Evolutionary conservation across 495 filamentous ascomycete genomes (phyloP), one percentile per base, ranked within the genome.

Genomic region (Penicillium canariense): DNA sequence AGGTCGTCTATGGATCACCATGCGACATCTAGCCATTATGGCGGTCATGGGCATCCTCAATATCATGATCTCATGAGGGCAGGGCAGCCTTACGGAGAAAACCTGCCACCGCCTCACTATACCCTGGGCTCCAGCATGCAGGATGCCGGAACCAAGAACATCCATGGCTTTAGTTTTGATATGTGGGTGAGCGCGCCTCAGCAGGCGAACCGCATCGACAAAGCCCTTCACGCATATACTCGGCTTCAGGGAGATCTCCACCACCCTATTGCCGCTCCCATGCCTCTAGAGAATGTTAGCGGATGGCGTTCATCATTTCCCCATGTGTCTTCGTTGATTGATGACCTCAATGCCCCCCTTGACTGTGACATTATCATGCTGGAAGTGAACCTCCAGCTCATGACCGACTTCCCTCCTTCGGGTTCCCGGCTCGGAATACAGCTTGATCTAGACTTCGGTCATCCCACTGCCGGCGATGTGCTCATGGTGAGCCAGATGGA

Each of bases 121-220:
- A 70, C 65, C 6, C 53, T 75, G 18, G 71, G 67, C 17, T 68
- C 69, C 2, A 75, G 60, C 44, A 64, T 70, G 57, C 72, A 73
- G 26, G 67, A 70, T 9, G 44, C 63, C 5, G 62, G 62, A 20
- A 44, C 62, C 26, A 68, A 72, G 35, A 60, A 58, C 11, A 64
- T 82, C 27, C 68, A 73, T 51, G 69, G 69, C 23, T 70, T 81
- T 49, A 70, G 68, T 23, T 82, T 83, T 55, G 71, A 73, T 44
- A 81, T 83, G 78, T 79, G 71, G 72, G 69, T 82, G 7, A 72
- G 68, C 49, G 65, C 68, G 6, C 76, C 72, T 22, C 65, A 76
- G 23, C 67, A 77, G 45, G 68, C 65, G 5, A 70, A 75, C 36
- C 67, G 61, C 35, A 68, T 73, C 30, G 75, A 78, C 34, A 65